Percentiles rank a stretch among this genome's conserved stretches.
Evolutionary conservation across 129 eudicot species (phyloP).

Genomic region (Heracleum sosnowskyi): DNA sequence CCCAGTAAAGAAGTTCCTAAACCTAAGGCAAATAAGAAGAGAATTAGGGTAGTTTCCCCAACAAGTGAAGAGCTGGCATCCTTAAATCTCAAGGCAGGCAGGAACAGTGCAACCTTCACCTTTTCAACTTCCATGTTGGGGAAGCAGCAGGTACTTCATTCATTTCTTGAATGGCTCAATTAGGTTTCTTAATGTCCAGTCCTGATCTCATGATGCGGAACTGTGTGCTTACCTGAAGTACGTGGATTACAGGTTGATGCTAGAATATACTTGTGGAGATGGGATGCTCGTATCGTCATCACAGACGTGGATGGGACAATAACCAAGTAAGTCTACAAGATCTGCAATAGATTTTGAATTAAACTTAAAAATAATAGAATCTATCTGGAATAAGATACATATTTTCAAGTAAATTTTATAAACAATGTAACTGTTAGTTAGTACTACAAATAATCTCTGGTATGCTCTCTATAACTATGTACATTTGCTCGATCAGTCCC

Average conservation of each 20-base stretch:
- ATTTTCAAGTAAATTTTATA: not conserved
- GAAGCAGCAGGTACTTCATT: conserved; percentile 63
- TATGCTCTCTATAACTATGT: not conserved
- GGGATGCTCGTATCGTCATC: conserved; percentile 84
- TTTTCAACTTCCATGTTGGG: conserved; percentile 81
- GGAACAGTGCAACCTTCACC: conserved; percentile 63
- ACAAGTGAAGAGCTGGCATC: conserved; percentile 82
- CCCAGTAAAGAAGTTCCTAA: conserved; percentile 6
- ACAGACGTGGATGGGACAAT: conserved; percentile 99
- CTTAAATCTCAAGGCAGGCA: conserved; percentile 76
- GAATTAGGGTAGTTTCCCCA: conserved; percentile 45
- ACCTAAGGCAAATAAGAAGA: conserved; percentile 34
- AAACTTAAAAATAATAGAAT: too few relatives aligned
- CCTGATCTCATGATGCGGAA: not conserved
- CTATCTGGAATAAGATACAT: not conserved
- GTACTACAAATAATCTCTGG: not conserved
- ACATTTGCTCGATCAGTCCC: not conserved
- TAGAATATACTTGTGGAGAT: conserved; percentile 83
- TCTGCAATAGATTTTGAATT: not conserved
- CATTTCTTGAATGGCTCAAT: not conserved
- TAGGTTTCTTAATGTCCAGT: not conserved
- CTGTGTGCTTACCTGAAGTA: conserved; percentile 18
- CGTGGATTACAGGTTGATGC: conserved; percentile 74
- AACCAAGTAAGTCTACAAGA: conserved; percentile 49
- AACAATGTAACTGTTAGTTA: not conserved